These are phyloP conservation scores for Oryza officinalis DNA, from an alignment of 176 grass and related monocot genomes.

Conservation along the genomic window DNA sequence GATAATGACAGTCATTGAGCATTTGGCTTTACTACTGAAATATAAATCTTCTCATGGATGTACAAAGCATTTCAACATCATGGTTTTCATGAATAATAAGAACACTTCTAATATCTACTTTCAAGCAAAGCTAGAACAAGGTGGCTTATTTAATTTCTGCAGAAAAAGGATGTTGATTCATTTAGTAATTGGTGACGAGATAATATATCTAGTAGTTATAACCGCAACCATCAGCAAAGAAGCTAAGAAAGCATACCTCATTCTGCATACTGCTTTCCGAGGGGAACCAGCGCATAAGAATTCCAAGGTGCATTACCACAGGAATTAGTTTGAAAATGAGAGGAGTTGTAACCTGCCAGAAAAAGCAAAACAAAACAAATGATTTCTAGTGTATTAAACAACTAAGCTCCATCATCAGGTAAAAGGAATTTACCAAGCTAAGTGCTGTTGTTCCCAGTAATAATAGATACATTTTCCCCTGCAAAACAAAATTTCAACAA, in stretches of 20 bases:
- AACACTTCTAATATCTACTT: conserved; percentile 24
- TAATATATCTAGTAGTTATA: background rate
- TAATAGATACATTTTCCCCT: conserved; percentile 99
- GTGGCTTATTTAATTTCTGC: background rate
- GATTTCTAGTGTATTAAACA: conserved; percentile 25
- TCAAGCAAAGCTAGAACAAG: conserved; percentile 21
- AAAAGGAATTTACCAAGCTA: conserved; percentile 73
- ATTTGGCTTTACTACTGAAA: conserved; percentile 17
- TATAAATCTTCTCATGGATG: conserved; percentile 1
- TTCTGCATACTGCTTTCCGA: conserved; percentile 69
- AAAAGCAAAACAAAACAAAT: conserved; percentile 23
- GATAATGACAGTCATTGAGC: background rate
- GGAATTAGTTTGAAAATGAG: conserved; percentile 99
- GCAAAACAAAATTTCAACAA: conserved; percentile 21
- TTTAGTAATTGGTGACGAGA: background rate
- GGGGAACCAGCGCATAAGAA: conserved; percentile 95
- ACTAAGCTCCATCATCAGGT: conserved; percentile 4
- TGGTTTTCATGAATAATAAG: conserved; percentile 21
- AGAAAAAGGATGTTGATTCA: conserved; percentile 18
- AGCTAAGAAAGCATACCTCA: conserved; percentile 58
- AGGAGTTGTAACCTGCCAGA: conserved; percentile 84
- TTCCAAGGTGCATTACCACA: conserved; percentile 90
- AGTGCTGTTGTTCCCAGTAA: conserved; percentile 96
- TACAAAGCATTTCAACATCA: conserved; percentile 30
- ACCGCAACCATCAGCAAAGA: conserved; percentile 8